Evolutionary conservation across 2,329 filamentous ascomycete genomes (phyloP).

Genomic region (Alternaria sp.): DNA sequence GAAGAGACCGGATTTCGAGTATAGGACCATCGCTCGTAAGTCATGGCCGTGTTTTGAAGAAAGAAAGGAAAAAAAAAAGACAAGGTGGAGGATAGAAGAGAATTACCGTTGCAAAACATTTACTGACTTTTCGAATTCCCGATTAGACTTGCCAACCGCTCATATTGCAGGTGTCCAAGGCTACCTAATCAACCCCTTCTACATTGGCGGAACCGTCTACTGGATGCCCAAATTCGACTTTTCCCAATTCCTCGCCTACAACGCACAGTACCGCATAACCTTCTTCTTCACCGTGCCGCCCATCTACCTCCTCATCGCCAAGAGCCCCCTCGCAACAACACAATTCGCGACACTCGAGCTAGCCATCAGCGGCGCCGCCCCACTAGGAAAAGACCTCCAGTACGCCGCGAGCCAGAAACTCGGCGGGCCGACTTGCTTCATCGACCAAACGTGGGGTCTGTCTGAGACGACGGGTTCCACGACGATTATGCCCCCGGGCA

Average conservation of each 20-base stretch:
- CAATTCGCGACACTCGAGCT: constrained; percentile 62
- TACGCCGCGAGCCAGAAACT: constrained; percentile 60
- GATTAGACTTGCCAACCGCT: constrained; percentile 52
- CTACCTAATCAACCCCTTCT: constrained; percentile 57
- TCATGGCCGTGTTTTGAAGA: no score
- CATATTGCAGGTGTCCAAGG: constrained; percentile 60
- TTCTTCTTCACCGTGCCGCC: constrained; percentile 68
- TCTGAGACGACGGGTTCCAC: constrained; percentile 63
- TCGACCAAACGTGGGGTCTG: constrained; percentile 66
- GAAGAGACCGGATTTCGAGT: constrained; percentile 41
- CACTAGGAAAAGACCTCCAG: constrained; percentile 64
- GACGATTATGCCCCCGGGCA: constrained; percentile 55
- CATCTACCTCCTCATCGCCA: constrained; percentile 67
- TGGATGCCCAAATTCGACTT: constrained; percentile 72
- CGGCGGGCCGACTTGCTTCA: constrained; percentile 52
- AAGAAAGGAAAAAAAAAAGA: no score
- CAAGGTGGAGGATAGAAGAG: no score
- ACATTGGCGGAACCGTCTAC: constrained; percentile 57
- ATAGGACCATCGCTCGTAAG: constrained; percentile 52
- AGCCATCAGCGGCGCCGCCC: constrained; percentile 64
- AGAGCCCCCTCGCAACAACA: constrained; percentile 62
- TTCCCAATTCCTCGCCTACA: constrained; percentile 62
- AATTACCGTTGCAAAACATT: no score
- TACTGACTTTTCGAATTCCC: no score
- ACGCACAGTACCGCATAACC: constrained; percentile 60